A percentile compares a stretch with the other conserved stretches of the same genome.
Conservation (phyloP, 306 rosid genomes). For the Pachyrhizus erosus region DNA sequence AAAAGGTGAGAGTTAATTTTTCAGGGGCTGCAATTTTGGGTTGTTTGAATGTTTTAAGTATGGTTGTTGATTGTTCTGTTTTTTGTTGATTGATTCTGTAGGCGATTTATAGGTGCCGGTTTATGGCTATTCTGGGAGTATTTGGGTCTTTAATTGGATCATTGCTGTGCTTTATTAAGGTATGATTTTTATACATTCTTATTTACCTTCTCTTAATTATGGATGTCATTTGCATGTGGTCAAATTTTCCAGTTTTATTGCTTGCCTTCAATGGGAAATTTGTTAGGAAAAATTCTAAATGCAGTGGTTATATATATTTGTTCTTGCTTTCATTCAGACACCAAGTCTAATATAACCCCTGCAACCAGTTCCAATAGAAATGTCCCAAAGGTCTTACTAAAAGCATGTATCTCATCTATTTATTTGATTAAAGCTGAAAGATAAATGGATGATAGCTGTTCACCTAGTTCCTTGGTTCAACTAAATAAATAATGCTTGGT, state of each 20-base stretch:
- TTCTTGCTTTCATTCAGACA: background rate
- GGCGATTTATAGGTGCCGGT: constrained; percentile 79
- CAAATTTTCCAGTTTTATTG: background rate
- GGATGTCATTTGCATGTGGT: background rate
- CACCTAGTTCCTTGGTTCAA: constrained; percentile 2
- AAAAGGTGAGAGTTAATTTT: constrained; percentile 53
- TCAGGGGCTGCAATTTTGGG: background rate
- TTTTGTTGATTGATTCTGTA: constrained; percentile 42
- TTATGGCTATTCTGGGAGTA: constrained; percentile 79
- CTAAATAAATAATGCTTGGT: constrained; percentile 12
- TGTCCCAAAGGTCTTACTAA: background rate
- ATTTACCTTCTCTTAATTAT: constrained; percentile 14
- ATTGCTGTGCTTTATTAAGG: constrained; percentile 82
- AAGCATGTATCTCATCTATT: background rate
- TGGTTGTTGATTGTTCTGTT: background rate
- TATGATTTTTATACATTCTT: constrained; percentile 35
- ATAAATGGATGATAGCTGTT: background rate
- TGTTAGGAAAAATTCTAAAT: background rate
- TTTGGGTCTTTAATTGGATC: constrained; percentile 89
- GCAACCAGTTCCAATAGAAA: background rate
- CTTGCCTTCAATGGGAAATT: background rate
- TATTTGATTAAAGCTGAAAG: background rate
- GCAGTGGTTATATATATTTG: background rate
- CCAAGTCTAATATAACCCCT: background rate
- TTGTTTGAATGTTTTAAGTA: background rate